Conservation (phyloP, 2,329 filamentous ascomycete species). For the Diaporthe amygdali region DNA sequence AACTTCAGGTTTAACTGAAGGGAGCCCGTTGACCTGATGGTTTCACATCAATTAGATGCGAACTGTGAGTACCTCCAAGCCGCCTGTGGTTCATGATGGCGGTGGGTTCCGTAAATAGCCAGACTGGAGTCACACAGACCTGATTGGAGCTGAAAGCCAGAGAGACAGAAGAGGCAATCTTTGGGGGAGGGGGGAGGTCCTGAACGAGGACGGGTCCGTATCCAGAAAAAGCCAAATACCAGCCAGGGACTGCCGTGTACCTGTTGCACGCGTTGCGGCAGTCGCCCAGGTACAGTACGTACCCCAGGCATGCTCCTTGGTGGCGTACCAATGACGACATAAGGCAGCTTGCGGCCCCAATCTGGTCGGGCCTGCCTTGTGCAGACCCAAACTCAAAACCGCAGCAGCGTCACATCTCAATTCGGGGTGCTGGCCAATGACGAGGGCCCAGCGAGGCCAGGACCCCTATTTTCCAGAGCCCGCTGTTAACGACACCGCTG, state of each 20-base stretch:
- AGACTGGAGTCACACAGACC: background rate
- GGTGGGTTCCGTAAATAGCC: background rate
- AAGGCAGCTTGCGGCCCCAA: background rate
- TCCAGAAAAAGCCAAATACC: background rate
- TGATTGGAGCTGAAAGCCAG: background rate
- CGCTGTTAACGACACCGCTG: slow-evolving; percentile 16
- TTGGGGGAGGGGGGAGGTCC: background rate
- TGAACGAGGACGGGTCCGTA: background rate
- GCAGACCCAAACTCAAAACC: slow-evolving; percentile 17
- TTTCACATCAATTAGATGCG: background rate
- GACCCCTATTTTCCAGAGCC: slow-evolving; percentile 21
- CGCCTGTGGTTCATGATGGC: background rate
- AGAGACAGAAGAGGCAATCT: background rate
- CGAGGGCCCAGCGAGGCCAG: background rate
- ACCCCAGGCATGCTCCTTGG: background rate
- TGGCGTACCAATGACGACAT: slow-evolving; percentile 24
- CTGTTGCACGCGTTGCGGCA: background rate
- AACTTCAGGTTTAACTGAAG: background rate
- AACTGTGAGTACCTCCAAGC: background rate
- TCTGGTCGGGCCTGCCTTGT: slow-evolving; percentile 12
- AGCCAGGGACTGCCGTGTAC: slow-evolving; percentile 7
- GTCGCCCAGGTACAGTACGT: background rate
- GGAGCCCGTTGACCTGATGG: background rate
- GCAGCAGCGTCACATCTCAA: slow-evolving; percentile 7
- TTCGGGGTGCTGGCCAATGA: slow-evolving; percentile 12